phyloP scores from a whole-genome alignment of 306 rosid genomes.

The Benincasa hispida region DNA sequence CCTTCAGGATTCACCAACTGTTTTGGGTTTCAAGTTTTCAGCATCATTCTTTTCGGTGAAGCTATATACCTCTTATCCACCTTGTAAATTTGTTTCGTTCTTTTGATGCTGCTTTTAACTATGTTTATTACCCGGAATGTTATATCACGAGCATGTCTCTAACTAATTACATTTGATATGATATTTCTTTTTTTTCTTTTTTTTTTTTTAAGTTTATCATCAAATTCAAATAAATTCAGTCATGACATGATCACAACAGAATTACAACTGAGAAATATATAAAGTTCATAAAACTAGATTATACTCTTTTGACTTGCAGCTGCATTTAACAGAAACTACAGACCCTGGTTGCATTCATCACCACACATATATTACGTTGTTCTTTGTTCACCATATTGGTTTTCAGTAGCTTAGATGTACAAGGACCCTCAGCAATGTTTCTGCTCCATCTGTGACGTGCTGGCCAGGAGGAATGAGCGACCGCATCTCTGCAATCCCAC shows the following conservation, averaged over 20 bases:
- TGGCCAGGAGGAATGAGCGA: conserved; percentile 72
- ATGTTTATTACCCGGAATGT: background rate
- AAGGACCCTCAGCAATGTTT: conserved; percentile 61
- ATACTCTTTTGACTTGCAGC: background rate
- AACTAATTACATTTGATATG: background rate
- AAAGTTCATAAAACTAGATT: background rate
- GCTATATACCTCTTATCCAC: background rate
- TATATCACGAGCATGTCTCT: background rate
- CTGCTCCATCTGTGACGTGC: conserved; percentile 72
- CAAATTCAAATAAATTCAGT: background rate
- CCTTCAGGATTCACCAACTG: too few species aligned
- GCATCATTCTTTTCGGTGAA: background rate
- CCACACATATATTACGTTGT: background rate
- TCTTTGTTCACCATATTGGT: conserved; percentile 4
- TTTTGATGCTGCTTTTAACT: background rate
- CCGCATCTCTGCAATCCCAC: conserved; percentile 66
- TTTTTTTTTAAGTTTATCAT: background rate
- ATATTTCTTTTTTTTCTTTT: background rate
- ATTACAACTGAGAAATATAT: conserved; percentile 3
- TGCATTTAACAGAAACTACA: conserved; percentile 4
- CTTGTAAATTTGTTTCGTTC: background rate
- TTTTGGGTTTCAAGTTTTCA: too few species aligned
- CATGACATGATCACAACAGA: background rate
- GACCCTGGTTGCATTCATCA: conserved; percentile 18
- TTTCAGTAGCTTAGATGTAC: conserved; percentile 40